These are phyloP conservation scores for Plectosphaerella cucumerina DNA, from an alignment of 2,329 filamentous ascomycete genomes.

Conservation along the genomic window DNA sequence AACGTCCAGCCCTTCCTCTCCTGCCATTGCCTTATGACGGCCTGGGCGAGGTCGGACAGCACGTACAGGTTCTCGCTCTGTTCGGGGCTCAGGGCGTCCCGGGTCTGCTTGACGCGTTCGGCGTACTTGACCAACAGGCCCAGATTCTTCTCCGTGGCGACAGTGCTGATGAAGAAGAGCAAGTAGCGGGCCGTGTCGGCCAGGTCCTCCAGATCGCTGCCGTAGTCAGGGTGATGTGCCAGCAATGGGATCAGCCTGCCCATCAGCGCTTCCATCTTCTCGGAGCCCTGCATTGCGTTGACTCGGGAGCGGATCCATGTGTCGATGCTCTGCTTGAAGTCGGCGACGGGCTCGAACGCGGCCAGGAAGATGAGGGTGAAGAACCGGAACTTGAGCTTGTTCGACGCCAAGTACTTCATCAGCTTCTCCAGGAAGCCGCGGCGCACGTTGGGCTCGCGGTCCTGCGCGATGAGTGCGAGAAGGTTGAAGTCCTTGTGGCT, in stretches of 20 bases:
- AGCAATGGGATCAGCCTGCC: slow-evolving; percentile 81
- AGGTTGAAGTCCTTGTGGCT: slow-evolving; percentile 72
- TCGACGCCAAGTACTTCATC: slow-evolving; percentile 82
- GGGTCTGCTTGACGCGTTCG: slow-evolving; percentile 86
- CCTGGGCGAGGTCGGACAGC: slow-evolving; percentile 80
- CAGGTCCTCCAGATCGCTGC: slow-evolving; percentile 60
- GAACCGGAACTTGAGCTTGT: slow-evolving; percentile 69
- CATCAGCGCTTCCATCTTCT: slow-evolving; percentile 74
- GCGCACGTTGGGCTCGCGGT: slow-evolving; percentile 69
- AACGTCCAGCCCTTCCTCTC: slow-evolving; percentile 83
- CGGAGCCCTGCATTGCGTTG: slow-evolving; percentile 56
- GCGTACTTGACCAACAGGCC: slow-evolving; percentile 88
- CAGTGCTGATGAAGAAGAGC: slow-evolving; percentile 77
- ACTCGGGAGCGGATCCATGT: slow-evolving; percentile 88
- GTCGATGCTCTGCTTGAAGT: slow-evolving; percentile 69
- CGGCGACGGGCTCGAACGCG: slow-evolving; percentile 79
- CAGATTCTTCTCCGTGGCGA: slow-evolving; percentile 83
- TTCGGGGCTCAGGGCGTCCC: slow-evolving; percentile 68
- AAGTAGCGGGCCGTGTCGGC: slow-evolving; percentile 85
- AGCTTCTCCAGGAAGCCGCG: slow-evolving; percentile 76
- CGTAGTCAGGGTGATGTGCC: slow-evolving; percentile 91
- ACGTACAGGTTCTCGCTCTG: slow-evolving; percentile 76
- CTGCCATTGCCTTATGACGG: slow-evolving; percentile 78
- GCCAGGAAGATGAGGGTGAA: slow-evolving; percentile 87
- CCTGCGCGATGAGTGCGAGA: slow-evolving; percentile 77